These are phyloP conservation scores for Serendipita indica DNA, from an alignment of 768 basidiomycete species.

Conservation along the genomic window DNA sequence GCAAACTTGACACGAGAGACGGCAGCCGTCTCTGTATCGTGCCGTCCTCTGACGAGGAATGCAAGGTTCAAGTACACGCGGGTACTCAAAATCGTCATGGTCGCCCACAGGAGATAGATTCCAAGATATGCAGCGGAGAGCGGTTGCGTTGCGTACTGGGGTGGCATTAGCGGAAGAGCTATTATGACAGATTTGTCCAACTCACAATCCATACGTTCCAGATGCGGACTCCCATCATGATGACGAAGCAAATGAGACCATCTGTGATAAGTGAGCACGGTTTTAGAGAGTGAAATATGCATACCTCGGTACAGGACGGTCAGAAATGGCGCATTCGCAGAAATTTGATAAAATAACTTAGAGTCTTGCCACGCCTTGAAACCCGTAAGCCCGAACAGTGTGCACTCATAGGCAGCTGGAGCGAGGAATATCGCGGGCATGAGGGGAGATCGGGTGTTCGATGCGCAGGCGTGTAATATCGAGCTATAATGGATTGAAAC, in stretches of 20 bases:
- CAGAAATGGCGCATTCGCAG: neutral
- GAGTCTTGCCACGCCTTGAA: neutral
- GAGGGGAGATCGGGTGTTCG: neutral
- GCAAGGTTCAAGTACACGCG: neutral
- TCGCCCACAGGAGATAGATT: neutral
- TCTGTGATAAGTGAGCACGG: neutral
- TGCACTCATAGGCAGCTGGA: neutral
- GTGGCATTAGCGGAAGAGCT: neutral
- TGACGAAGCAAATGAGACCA: neutral
- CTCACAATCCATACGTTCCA: conserved; percentile 1
- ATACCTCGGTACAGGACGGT: neutral
- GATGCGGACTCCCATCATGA: neutral
- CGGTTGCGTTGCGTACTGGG: neutral
- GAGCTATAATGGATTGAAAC: neutral
- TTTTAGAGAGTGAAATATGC: neutral
- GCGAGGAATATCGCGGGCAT: neutral
- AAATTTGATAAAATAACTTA: neutral
- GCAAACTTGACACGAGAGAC: too few relatives aligned
- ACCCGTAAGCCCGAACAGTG: neutral
- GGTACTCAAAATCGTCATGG: neutral
- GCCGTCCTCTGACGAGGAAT: neutral
- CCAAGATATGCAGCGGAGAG: neutral
- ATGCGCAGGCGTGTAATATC: neutral
- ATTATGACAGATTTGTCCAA: neutral
- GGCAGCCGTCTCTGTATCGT: too few relatives aligned